Base-by-base conservation (phyloP, 805 yeast genomes). In the Saturnispora besseyi region DNA sequence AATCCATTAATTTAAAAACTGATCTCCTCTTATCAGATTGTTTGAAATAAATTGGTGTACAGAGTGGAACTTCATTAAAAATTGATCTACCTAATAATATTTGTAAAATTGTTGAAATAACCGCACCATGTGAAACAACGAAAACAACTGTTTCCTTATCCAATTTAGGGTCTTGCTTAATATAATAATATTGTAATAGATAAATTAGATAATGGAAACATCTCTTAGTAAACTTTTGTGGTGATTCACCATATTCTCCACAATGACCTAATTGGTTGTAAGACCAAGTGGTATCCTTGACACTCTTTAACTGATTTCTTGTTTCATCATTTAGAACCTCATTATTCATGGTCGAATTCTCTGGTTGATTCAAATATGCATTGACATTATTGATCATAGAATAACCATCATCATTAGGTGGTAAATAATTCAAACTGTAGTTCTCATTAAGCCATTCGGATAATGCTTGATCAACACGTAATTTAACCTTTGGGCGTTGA, bases 401-500 rank as follows among this genome's bases (percentile, higher is more conserved):
- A 10, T 63, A 66, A 12, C 77, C 77, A 49, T 68, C 69, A 57
- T 73, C 76, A 52, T 71, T 72, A 6, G 76, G 76, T 2, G 76
- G 77, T 43, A 65, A 61, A 49, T 61, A 65, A 41, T 64, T 63
- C 33, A 69, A 58, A 49, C 71, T 70, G 44, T 69, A 65, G 40
- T 69, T 69, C 11, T 64, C 66, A 51, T 61, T 68, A n/a, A 72
- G 60, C 76, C 76, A 73, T 44, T 72, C 76, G 2, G 71, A 64
- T 10, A 71, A 56, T 1, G 65, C 67, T 44, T 72, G 76, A 49
- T 72, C 76, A 4, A 72, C 59, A 22, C 68, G 48, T n/a, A 72
- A 57, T 41, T 63, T 60, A 26, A 60, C 52, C 7, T 50, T 22
- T 6, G 45, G 37, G 7, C 34, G 29, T 22, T 41, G 33, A 15